Conservation (phyloP, 192 early-diverging fungal genomes). For the Coemansia sp. region DNA sequence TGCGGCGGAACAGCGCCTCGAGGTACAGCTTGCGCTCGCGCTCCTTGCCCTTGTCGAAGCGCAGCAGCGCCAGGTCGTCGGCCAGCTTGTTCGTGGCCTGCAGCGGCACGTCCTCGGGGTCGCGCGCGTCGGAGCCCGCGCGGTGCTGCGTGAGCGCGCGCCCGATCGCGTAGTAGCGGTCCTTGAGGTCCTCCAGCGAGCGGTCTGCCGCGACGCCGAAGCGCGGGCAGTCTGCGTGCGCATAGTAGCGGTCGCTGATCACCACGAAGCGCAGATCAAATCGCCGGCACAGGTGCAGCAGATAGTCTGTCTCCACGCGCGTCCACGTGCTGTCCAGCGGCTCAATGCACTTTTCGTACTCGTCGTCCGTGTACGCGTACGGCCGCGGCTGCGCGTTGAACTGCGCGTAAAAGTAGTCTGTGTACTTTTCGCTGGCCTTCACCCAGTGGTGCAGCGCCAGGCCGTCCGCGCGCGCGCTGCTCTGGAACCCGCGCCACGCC, state of each 20-base stretch:
- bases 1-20: constrained; percentile 66
- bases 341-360: constrained; percentile 74
- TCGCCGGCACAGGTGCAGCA: constrained; percentile 67
- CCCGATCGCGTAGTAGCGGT: constrained; percentile 75
- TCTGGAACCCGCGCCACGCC: constrained; percentile 67
- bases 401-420: constrained; percentile 73
- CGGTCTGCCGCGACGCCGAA: constrained; percentile 7
- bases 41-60: constrained; percentile 64
- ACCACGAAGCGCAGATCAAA: constrained; percentile 86
- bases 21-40: constrained; percentile 80
- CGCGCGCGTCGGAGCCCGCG: constrained; percentile 32
- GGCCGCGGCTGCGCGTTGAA: constrained; percentile 74
- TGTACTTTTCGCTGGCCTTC: constrained; percentile 64
- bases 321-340: constrained; percentile 72
- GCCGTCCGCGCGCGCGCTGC: constrained; percentile 75
- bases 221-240: constrained; percentile 17
- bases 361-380: constrained; percentile 73
- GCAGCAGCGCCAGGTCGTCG: constrained; percentile 45
- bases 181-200: constrained; percentile 75
- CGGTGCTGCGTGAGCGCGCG: constrained; percentile 64
- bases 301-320: constrained; percentile 80
- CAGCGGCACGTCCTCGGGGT: constrained; percentile 40
- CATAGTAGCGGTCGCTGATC: constrained; percentile 79
- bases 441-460: constrained; percentile 77
- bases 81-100: constrained; percentile 51